Percentiles rank a stretch among this genome's conserved stretches.
Conservation (phyloP, 257 asterid genomes). For the Salvia splendens region DNA sequence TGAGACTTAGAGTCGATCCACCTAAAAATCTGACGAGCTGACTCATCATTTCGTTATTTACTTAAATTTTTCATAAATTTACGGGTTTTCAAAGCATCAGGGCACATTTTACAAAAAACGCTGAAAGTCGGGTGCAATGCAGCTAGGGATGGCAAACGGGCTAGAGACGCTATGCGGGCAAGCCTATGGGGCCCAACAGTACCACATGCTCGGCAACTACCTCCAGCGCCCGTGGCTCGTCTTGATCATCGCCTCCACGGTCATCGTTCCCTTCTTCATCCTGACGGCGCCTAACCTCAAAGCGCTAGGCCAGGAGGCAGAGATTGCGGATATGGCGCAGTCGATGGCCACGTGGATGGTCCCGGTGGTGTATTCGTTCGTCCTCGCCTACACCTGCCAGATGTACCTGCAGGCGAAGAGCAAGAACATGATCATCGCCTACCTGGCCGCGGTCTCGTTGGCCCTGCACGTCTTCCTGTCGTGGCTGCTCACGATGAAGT, state of each 20-base stretch:
- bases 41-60: no score
- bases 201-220: no score
- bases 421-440: conserved; percentile 41
- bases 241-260: conserved; percentile 24
- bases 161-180: no score
- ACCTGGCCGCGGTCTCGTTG: conserved; percentile 31
- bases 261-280: conserved; percentile 30
- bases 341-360: conserved; percentile 34
- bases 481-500: conserved; percentile 41
- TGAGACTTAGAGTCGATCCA: no score
- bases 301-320: conserved; percentile 39
- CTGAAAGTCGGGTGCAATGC: background rate
- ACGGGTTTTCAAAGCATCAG: no score
- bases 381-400: conserved; percentile 31
- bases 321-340: conserved; percentile 33
- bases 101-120: no score
- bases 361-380: conserved; percentile 35
- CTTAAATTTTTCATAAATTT: no score
- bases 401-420: conserved; percentile 48
- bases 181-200: no score
- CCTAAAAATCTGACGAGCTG: no score
- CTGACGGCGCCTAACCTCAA: conserved; percentile 26
- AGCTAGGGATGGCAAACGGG: conserved; percentile 41
- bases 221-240: conserved; percentile 32
- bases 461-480: conserved; percentile 39